Evolutionary conservation across 208 protist species (phyloP), one percentile per base, ranked within the genome.

Genomic region (Trypanosoma boissoni): DNA sequence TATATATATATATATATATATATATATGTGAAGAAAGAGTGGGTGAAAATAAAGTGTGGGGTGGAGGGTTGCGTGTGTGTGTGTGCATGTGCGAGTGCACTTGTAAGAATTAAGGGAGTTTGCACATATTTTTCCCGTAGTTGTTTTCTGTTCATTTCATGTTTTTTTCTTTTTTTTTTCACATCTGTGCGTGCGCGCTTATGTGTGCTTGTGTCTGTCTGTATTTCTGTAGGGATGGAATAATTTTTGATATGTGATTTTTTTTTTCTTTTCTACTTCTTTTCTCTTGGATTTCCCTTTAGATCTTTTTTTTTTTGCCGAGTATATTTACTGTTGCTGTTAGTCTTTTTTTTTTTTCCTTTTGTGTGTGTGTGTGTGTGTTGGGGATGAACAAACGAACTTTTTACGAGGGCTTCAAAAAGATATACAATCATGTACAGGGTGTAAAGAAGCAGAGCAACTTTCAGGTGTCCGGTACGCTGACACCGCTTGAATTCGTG

Each of bases 401-500:
- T 32, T 53, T 88, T 2, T 88, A 88, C 44, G 76, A 88, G 34
- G 67, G 66, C 2, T 88, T 73, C 64, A 88, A 88, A 46, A 74
- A 58, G 32, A 50, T 78, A 34, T 73, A 84, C 58, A 88, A 83
- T 26, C 65, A 68, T 42, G 53, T 88, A 0, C 53, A 65, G 28
- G 76, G 65, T 41, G 76, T 78, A 1, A 88, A 84, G 39, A 81
- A 41, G 20, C 66, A 65, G 5, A 72, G 68, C 21, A 73, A 78
- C 37, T 84, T 84, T 64, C 72, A 83, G 45, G 69, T 57, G 0
- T 83, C 78, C 3, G 87, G 83, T 9, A 69, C 65, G 2, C 51
- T 94, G 3, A 94, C 86, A 0, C 81, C 86, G 4, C 71, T 86
- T 44, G 83, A 94, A 60, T 99, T 98, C 84, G 92, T 98, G 1